These are phyloP conservation scores for Lipomyces yamadae DNA, from an alignment of 805 yeast species.

Conservation along the genomic window DNA sequence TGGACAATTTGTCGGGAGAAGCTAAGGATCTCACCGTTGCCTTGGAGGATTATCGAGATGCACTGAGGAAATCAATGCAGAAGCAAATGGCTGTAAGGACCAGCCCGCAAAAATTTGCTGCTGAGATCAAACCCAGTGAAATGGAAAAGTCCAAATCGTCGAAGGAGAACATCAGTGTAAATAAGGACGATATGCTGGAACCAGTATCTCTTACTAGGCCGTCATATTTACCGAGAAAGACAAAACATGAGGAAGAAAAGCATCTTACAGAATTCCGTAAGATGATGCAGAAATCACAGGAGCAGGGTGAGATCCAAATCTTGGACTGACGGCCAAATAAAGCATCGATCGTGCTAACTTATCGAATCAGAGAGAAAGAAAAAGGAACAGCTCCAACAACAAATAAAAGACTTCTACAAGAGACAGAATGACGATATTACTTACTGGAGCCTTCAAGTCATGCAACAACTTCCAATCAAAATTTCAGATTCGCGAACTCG, in stretches of 20 bases:
- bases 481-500: conserved; percentile 51
- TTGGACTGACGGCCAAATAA: too few species aligned
- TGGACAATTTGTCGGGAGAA: conserved; percentile 46
- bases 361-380: conserved; percentile 30
- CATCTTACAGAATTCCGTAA: conserved; percentile 61
- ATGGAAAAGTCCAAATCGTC: conserved; percentile 2
- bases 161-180: background rate
- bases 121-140: background rate
- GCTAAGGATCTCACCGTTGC: conserved; percentile 47
- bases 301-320: conserved; percentile 12
- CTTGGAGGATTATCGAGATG: conserved; percentile 38
- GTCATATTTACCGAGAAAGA: conserved; percentile 68
- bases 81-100: conserved; percentile 16
- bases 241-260: conserved; percentile 55
- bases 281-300: conserved; percentile 44
- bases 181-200: conserved; percentile 25
- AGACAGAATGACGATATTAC: conserved; percentile 38
- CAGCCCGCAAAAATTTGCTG: background rate
- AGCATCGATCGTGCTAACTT: background rate
- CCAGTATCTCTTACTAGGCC: conserved; percentile 62
- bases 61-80: background rate
- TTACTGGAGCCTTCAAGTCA: conserved; percentile 51
- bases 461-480: conserved; percentile 42
- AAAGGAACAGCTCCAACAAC: conserved; percentile 21
- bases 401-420: conserved; percentile 36